phyloP scores from a whole-genome alignment of 2,329 filamentous ascomycete species.

The Lithohypha guttulata region DNA sequence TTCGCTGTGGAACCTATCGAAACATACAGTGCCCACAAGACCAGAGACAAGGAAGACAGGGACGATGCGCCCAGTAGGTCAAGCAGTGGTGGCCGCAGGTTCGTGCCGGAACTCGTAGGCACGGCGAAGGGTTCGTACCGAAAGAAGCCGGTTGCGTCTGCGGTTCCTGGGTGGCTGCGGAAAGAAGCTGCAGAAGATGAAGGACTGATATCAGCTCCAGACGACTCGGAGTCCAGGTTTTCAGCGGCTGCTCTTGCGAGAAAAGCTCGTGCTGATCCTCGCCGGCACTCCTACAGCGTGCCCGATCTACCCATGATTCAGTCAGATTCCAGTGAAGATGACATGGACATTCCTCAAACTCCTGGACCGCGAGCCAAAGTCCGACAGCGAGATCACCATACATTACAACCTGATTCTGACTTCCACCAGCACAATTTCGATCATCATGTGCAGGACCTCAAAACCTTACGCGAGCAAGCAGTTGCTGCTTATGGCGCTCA shows the following conservation, averaged over 20 bases:
- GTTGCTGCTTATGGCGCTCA: constrained; percentile 41
- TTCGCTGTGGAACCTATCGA: constrained; percentile 37
- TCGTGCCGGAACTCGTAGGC: constrained; percentile 72
- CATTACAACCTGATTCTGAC: constrained; percentile 49
- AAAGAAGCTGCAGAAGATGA: constrained; percentile 56
- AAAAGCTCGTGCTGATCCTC: constrained; percentile 25
- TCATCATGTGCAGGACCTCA: constrained; percentile 57
- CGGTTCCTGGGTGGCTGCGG: constrained; percentile 50
- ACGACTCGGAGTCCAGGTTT: constrained; percentile 31
- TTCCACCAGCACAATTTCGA: constrained; percentile 69
- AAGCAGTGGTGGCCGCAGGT: constrained; percentile 36
- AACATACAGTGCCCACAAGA: constrained; percentile 30
- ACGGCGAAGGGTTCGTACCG: constrained; percentile 62
- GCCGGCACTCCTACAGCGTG: constrained; percentile 48
- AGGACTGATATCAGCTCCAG: constrained; percentile 40
- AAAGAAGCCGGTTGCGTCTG: constrained; percentile 42
- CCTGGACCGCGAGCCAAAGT: constrained; percentile 29
- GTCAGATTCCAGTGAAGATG: constrained; percentile 45
- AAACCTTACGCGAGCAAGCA: constrained; percentile 60
- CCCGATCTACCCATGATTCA: constrained; percentile 52
- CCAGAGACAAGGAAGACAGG: constrained; percentile 15
- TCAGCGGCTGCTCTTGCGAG: constrained; percentile 34
- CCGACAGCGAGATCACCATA: constrained; percentile 23
- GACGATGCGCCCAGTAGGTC: constrained; percentile 10
- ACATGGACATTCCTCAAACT: constrained; percentile 36